Conservation (phyloP, 345 rosid genomes). For the Sonneratia alba region DNA sequence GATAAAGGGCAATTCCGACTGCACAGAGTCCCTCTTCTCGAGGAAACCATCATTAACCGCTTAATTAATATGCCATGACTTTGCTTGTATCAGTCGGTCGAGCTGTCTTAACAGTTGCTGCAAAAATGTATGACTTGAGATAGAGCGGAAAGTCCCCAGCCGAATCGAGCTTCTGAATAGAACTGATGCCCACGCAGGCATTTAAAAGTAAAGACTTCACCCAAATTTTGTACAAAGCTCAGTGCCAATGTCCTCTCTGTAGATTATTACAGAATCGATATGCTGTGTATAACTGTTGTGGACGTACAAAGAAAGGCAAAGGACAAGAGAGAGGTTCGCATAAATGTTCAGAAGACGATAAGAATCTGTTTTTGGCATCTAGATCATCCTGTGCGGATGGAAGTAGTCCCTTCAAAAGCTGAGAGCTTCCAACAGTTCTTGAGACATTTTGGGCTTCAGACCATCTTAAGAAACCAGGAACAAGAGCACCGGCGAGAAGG, state of each 20-base stretch:
- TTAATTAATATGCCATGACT: too few relatives aligned
- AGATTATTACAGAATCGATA: not conserved
- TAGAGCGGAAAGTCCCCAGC: too few relatives aligned
- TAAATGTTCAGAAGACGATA: not conserved
- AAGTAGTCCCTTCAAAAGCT: slow-evolving; percentile 1
- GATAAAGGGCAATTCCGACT: too few relatives aligned
- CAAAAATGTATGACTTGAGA: too few relatives aligned
- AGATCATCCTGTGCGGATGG: not conserved
- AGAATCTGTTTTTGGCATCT: not conserved
- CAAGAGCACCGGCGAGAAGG: not conserved
- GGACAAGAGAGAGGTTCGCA: not conserved
- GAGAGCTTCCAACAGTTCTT: not conserved
- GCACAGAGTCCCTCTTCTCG: too few relatives aligned
- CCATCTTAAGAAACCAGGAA: not conserved
- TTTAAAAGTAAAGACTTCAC: too few relatives aligned
- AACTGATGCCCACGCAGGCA: too few relatives aligned
- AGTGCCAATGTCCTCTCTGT: not conserved
- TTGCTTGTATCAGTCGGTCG: too few relatives aligned
- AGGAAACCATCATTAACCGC: too few relatives aligned
- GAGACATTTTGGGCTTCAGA: not conserved
- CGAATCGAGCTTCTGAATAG: too few relatives aligned
- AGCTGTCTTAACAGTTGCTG: too few relatives aligned
- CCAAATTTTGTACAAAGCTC: not conserved
- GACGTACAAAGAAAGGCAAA: not conserved
- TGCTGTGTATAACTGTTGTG: not conserved